Evolutionary conservation across 2,329 filamentous ascomycete genomes (phyloP).

Genomic region (Berkeleyomyces rouxiae): DNA sequence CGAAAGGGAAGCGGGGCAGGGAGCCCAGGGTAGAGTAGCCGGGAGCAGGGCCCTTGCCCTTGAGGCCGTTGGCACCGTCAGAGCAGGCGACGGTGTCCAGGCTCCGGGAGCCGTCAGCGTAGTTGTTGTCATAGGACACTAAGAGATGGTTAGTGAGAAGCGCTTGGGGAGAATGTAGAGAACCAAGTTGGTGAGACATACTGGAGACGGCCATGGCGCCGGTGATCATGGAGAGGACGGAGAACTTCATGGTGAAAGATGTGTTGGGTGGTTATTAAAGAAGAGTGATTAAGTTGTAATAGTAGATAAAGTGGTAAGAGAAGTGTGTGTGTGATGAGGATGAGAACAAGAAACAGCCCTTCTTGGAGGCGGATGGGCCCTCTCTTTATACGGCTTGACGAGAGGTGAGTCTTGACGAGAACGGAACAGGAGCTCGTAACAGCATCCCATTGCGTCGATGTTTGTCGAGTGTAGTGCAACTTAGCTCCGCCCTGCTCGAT

Average conservation of each 20-base stretch:
- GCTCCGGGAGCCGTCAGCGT: slow-evolving; percentile 42
- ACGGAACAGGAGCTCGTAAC: background rate
- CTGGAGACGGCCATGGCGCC: slow-evolving; percentile 23
- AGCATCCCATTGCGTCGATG: background rate
- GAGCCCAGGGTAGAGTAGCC: slow-evolving; percentile 36
- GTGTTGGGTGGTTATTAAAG: background rate
- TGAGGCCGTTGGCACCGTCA: slow-evolving; percentile 50
- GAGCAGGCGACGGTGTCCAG: slow-evolving; percentile 47
- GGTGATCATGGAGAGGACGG: slow-evolving; percentile 25
- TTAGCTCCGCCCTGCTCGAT: background rate
- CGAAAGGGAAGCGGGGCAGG: slow-evolving; percentile 34
- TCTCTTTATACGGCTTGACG: background rate
- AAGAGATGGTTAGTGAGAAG: slow-evolving; percentile 4
- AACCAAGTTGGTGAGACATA: slow-evolving; percentile 14
- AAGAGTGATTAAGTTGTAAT: background rate
- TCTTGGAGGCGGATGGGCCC: background rate
- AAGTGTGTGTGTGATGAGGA: background rate
- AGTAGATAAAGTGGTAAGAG: background rate
- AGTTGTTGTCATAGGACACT: slow-evolving; percentile 58
- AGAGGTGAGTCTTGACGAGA: background rate
- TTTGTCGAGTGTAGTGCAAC: background rate
- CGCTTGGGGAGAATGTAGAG: background rate
- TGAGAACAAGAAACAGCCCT: background rate
- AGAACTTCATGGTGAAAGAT: slow-evolving; percentile 27
- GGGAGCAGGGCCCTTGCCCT: slow-evolving; percentile 28